Evolutionary conservation across 192 early-diverging fungal species (phyloP), one percentile per base, ranked within the genome.

Genomic region (Entomortierella lignicola): DNA sequence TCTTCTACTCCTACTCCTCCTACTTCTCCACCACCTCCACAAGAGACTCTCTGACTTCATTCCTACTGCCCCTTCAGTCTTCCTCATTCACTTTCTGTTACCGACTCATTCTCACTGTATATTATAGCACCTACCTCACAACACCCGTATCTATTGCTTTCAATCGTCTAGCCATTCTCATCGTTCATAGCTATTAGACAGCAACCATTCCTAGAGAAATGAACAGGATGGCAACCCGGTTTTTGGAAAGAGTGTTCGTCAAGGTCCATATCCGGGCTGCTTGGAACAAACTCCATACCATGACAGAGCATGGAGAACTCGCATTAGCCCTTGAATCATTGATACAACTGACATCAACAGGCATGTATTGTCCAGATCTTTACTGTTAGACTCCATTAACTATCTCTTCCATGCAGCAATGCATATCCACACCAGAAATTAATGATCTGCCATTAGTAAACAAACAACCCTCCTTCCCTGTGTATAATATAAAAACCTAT

Each of bases 251-350:
- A 37, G 74, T 77, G 39, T 77, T 77, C 69, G 74, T 77, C 41
- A 77, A 77, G 55, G 74, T 69, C 55, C 74, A 77, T 23, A 83
- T 83, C 62, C 81, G 81, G 18, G 64, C 73, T 54, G 81, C 81
- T 25, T 83, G 81, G 81, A 83, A 83, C 69, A 83, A 83, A 37
- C 70, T 83, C n/a, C 69, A 83, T 30, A 83, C 71, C 51, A 69
- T 83, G 70, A 83, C 69, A n/a, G 81, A 83, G 20, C 81, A 83
- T 34, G 61, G 72, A 53, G 84, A 85, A 31, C 69, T 85, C 17
- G 63, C 79, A 0, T 74, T 80, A 21, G 82, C 84, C 8, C 72
- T 85, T 50, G 84, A 85, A 37, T 66, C 81, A n/a, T 52, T 85
- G 30, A 81, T 85, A 44, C 74, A 77, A 47, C 60, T 77, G 51